A percentile compares a stretch with the other conserved stretches of the same genome.
Evolutionary conservation across 345 rosid genomes (phyloP).

Genomic region (Brassica cretica): DNA sequence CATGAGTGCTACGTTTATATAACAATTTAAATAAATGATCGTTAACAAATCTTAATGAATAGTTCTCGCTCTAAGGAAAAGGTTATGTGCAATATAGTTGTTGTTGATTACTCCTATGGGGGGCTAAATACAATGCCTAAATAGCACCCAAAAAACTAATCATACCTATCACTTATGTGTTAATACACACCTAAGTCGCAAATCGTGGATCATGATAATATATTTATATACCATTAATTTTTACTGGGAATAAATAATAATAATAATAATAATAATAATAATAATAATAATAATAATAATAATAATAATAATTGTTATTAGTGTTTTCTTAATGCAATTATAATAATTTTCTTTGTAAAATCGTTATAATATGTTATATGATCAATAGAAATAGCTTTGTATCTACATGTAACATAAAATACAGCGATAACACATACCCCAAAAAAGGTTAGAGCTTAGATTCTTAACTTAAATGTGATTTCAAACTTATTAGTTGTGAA

Average conservation of each 20-base stretch:
- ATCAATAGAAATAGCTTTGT: background rate
- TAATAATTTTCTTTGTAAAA: background rate
- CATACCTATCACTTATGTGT: background rate
- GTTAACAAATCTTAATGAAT: conserved; percentile 31
- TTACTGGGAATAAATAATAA: background rate
- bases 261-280: too few relatives aligned
- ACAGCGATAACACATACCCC: background rate
- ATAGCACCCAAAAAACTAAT: background rate
- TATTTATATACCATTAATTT: too few relatives aligned
- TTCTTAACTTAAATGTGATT: background rate
- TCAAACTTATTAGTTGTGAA: background rate
- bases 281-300: too few relatives aligned
- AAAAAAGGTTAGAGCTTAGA: background rate
- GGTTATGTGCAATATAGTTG: conserved; percentile 23
- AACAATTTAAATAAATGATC: conserved; percentile 3
- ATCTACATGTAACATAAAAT: background rate
- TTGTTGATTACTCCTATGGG: conserved; percentile 29
- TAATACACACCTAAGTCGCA: background rate
- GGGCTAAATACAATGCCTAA: conserved; percentile 16
- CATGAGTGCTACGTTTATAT: conserved; percentile 25
- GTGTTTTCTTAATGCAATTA: background rate
- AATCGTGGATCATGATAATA: background rate
- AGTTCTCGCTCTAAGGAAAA: conserved; percentile 24
- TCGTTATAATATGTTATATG: background rate
- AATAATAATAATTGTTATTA: too few relatives aligned